Evolutionary conservation across 768 basidiomycete genomes (phyloP).

Genomic region (Melanogaster broomeanus): DNA sequence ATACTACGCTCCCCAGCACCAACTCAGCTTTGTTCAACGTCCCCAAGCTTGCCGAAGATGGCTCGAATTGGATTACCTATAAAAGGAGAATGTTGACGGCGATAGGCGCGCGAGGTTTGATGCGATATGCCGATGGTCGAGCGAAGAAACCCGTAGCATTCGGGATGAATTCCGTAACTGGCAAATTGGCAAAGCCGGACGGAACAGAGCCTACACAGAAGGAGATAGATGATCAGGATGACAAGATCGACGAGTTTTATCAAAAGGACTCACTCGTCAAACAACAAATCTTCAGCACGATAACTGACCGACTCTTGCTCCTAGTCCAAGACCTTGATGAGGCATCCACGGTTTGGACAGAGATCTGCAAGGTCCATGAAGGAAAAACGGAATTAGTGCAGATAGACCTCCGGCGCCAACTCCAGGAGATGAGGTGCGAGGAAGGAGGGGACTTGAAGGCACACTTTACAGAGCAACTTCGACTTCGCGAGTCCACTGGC

Average conservation of each 20-base stretch:
- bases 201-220: background rate
- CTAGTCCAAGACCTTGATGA: slow-evolving; percentile 5
- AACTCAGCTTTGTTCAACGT: too few species aligned
- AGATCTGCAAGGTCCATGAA: slow-evolving; percentile 19
- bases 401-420: slow-evolving; percentile 20
- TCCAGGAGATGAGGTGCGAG: slow-evolving; percentile 23
- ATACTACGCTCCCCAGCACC: too few species aligned
- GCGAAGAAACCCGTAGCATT: too few species aligned
- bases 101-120: too few species aligned
- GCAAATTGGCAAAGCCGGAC: too few species aligned
- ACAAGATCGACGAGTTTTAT: slow-evolving; percentile 7
- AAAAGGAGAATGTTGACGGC: too few species aligned
- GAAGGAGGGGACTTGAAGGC: slow-evolving; percentile 23
- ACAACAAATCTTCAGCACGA: slow-evolving; percentile 20
- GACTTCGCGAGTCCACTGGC: background rate
- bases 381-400: slow-evolving; percentile 19
- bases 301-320: slow-evolving; percentile 23
- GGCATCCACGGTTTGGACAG: slow-evolving; percentile 19
- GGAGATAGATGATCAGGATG: background rate
- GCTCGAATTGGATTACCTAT: too few species aligned
- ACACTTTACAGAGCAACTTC: slow-evolving; percentile 17
- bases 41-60: too few species aligned
- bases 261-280: slow-evolving; percentile 20
- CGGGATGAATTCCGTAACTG: too few species aligned
- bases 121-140: too few species aligned